These are phyloP conservation scores for Claviceps fusiformis DNA, from an alignment of 2,329 filamentous ascomycete genomes.

Conservation along the genomic window DNA sequence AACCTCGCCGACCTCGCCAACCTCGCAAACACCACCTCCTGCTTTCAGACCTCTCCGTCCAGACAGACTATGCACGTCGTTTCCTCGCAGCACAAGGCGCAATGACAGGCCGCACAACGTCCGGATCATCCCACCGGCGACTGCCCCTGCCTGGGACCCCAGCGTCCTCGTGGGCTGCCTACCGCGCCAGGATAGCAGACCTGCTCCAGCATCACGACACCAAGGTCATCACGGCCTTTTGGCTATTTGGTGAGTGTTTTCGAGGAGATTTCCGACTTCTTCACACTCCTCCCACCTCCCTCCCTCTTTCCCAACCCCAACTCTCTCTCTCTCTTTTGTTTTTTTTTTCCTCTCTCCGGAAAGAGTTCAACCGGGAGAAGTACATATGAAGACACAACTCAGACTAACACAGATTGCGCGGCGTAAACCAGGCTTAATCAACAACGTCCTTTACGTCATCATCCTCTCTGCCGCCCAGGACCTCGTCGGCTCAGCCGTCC, in stretches of 20 bases:
- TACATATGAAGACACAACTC: not conserved
- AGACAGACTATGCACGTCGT: not conserved
- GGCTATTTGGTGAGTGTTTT: constrained; percentile 64
- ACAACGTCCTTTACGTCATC: constrained; percentile 96
- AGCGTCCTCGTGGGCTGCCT: constrained; percentile 59
- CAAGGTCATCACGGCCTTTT: constrained; percentile 69
- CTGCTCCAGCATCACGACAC: constrained; percentile 55
- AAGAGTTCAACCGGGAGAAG: not conserved
- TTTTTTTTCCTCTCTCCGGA: no score
- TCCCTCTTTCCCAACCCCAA: no score
- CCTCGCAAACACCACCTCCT: not conserved
- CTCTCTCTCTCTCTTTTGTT: no score
- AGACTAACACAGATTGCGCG: not conserved
- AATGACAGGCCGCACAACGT: constrained; percentile 26
- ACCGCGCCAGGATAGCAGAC: constrained; percentile 48
- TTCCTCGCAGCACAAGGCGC: not conserved
- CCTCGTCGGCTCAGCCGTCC: constrained; percentile 78
- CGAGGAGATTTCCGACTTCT: not conserved
- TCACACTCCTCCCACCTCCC: no score
- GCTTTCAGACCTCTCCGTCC: not conserved
- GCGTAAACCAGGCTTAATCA: constrained; percentile 42
- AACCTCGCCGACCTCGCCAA: not conserved
- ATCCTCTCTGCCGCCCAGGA: constrained; percentile 92
- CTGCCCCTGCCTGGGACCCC: constrained; percentile 45
- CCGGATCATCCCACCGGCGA: constrained; percentile 29